These are phyloP conservation scores for Ophiostoma sp. DNA, from an alignment of 2,329 filamentous ascomycete genomes.

Conservation along the genomic window DNA sequence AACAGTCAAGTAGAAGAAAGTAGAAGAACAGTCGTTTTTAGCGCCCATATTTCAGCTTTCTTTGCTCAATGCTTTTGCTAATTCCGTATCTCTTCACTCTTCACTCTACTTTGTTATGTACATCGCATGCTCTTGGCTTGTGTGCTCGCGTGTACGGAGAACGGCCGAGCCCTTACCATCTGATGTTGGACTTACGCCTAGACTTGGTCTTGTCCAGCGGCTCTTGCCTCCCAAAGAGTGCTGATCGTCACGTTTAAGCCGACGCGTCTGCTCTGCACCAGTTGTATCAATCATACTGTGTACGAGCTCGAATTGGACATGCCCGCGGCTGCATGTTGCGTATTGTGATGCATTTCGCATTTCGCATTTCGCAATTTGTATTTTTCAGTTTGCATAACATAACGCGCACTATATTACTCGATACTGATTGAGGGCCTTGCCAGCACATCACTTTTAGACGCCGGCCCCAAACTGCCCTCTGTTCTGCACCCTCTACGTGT, in stretches of 20 bases:
- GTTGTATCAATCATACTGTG: too few relatives aligned
- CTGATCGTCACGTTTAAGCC: neutral
- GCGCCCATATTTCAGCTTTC: conserved; percentile 1
- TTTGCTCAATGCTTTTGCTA: neutral
- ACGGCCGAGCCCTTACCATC: neutral
- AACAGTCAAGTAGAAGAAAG: neutral
- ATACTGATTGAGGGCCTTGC: neutral
- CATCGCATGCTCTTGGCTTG: neutral
- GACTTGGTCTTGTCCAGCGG: too few relatives aligned
- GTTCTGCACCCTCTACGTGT: neutral
- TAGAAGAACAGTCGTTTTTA: neutral
- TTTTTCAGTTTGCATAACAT: neutral
- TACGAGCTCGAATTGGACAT: neutral
- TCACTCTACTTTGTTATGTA: too few relatives aligned
- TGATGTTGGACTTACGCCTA: neutral
- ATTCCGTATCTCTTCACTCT: too few relatives aligned
- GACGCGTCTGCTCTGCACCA: too few relatives aligned
- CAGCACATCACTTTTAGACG: conserved; percentile 1
- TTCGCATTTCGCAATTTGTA: neutral
- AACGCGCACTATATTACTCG: neutral
- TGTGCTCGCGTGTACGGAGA: neutral
- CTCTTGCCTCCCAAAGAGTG: neutral
- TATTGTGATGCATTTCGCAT: neutral
- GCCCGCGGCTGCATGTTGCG: neutral
- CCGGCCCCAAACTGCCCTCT: too few relatives aligned